Evolutionary conservation across 257 asterid species (phyloP).

Genomic region (Anisodus tanguticus): DNA sequence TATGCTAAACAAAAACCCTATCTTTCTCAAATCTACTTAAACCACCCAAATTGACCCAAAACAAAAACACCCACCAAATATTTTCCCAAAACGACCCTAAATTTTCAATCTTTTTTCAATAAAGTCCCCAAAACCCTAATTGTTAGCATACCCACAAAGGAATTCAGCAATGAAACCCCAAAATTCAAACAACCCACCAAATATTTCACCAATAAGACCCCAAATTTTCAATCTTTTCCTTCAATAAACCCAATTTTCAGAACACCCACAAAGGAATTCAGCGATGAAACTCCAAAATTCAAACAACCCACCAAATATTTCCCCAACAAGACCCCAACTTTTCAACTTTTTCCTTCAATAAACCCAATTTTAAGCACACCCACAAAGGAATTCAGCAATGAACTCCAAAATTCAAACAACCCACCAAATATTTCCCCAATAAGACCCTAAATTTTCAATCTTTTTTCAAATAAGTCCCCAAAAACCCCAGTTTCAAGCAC

Average conservation of each 20-base stretch:
- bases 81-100: too few relatives aligned
- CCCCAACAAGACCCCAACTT: neutral
- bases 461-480: neutral
- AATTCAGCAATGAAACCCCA: too few relatives aligned
- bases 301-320: neutral
- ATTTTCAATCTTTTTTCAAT: too few relatives aligned
- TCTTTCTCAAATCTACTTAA: constrained; percentile 10
- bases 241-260: neutral
- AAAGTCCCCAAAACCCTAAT: too few relatives aligned
- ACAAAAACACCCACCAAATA: too few relatives aligned
- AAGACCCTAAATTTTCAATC: constrained; percentile 5
- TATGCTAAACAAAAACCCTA: neutral
- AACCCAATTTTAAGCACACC: constrained; percentile 30
- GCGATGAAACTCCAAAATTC: neutral
- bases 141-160: too few relatives aligned
- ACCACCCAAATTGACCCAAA: constrained; percentile 14
- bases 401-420: neutral
- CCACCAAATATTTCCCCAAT: neutral
- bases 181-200: neutral
- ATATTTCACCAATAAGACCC: neutral
- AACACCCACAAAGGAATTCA: constrained; percentile 1
- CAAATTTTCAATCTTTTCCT: neutral
- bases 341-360: constrained; percentile 6
- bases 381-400: neutral
- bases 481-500: constrained; percentile 30